Evolutionary conservation across 805 yeast species (phyloP), one percentile per base, ranked within the genome.

Genomic region (Saturnispora ahearnii): DNA sequence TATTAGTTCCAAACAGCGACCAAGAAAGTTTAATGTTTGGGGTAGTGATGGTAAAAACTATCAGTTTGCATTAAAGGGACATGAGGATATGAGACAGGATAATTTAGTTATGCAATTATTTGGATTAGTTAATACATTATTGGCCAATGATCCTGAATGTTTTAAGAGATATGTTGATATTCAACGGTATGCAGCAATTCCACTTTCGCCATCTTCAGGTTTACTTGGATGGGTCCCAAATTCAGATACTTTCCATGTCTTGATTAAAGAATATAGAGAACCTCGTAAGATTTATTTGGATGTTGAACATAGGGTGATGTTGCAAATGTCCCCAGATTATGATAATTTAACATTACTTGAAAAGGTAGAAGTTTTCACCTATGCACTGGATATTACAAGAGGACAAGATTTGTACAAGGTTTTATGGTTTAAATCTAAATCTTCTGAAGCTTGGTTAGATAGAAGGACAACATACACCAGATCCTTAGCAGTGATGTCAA

Each of bases 21-120:
- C 99, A 6, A 79, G 99, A 62, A 81, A 86, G 58, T 65, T 88
- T 52, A 77, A 82, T 13, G 78, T 88, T 45, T 73, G 75, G 53
- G 99, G 98, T 10, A 84, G 87, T 59, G 96, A 93, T 65, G 99
- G 99, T 52, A 87, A 85, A 60, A 87, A 84, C 37, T 89, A 95
- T 62, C 85, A 78, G 58, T 95, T 80, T 66, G 69, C 74, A 2
- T 72, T 93, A 60, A 93, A 93, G 67, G 99, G 98, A 1, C 98
- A 93, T 62, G 99, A 93, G 69, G 99, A 93, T 73, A 87, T 93
- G 48, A 79, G 99, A 61, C 99, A 93, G 64, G 99, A 93, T 69
- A 87, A 88, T 60, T 74, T 95, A 65, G 99, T 91, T 28, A 93
- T 93, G 99, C 99, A 93, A 67, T 72, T 93, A 58, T 91, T 93